A percentile compares a stretch with the other conserved stretches of the same genome.
phyloP scores from a whole-genome alignment of 2,329 filamentous ascomycete species.

The Raffaelea ambrosiae region DNA sequence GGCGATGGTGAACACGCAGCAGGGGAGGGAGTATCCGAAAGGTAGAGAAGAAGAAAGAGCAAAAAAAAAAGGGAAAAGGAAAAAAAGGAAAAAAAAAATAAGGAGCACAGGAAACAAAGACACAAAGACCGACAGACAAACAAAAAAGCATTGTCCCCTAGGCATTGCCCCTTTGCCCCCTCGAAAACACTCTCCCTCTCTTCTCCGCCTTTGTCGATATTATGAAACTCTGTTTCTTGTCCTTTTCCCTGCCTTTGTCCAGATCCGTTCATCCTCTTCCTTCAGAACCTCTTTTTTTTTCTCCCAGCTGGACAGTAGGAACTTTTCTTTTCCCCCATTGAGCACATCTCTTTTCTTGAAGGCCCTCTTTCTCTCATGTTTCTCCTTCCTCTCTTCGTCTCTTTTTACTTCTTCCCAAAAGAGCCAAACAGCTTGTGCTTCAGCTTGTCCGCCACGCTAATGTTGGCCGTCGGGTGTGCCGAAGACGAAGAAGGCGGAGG shows the following conservation, averaged over 20 bases:
- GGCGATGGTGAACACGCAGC: not conserved
- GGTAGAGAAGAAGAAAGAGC: not conserved
- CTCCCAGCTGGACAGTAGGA: too few relatives aligned
- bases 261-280: not conserved
- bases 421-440: slow-evolving; percentile 45
- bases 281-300: too few relatives aligned
- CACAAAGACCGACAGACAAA: not conserved
- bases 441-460: slow-evolving; percentile 46
- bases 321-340: too few relatives aligned
- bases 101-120: not conserved
- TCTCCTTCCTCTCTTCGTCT: too few relatives aligned
- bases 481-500: not conserved
- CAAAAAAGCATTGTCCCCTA: not conserved
- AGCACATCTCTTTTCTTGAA: too few relatives aligned
- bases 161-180: too few relatives aligned
- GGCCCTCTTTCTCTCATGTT: too few relatives aligned
- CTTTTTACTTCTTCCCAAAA: slow-evolving; percentile 33
- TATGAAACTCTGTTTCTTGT: too few relatives aligned
- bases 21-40: not conserved
- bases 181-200: too few relatives aligned
- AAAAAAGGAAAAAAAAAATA: not conserved
- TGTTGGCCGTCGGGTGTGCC: slow-evolving; percentile 19
- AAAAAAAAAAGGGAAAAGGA: not conserved
- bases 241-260: not conserved
- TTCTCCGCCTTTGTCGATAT: too few relatives aligned